A percentile compares a stretch with the other conserved stretches of the same genome.
phyloP scores from a whole-genome alignment of 768 basidiomycete species.

The Calocybe gangraenosa region DNA sequence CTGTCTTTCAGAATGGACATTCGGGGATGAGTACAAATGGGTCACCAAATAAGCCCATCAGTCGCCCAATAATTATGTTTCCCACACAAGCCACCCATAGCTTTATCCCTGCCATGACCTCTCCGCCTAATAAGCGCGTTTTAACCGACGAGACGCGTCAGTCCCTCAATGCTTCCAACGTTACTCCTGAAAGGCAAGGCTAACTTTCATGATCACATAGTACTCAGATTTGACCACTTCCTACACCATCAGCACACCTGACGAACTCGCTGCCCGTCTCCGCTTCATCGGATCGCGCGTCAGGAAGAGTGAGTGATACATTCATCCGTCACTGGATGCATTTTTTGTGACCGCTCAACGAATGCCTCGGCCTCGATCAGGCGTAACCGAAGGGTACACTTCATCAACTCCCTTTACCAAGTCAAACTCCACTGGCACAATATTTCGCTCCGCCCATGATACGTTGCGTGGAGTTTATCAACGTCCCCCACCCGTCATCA shows the following conservation, averaged over 20 bases:
- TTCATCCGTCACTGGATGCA: neutral
- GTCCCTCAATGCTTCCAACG: conserved; percentile 14
- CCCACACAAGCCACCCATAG: neutral
- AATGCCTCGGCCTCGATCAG: conserved; percentile 32
- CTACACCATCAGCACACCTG: conserved; percentile 32
- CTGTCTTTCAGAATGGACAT: too few relatives aligned
- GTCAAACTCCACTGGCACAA: conserved; percentile 33
- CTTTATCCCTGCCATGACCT: conserved; percentile 6
- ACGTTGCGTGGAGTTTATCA: conserved; percentile 43
- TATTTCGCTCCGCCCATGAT: conserved; percentile 57
- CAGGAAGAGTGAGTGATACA: conserved; percentile 48
- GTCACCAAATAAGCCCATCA: neutral
- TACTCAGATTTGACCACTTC: conserved; percentile 1
- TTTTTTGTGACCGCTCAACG: neutral
- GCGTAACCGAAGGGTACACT: conserved; percentile 58
- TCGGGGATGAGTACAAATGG: neutral
- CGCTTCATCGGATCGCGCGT: conserved; percentile 55
- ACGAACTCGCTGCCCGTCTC: conserved; percentile 51
- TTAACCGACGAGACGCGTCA: conserved; percentile 22
- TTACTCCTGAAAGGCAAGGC: conserved; percentile 13
- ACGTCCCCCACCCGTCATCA: conserved; percentile 12
- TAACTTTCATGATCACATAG: neutral
- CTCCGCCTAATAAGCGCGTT: conserved; percentile 22
- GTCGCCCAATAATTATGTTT: neutral
- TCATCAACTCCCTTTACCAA: conserved; percentile 36